phyloP scores from a whole-genome alignment of 1,284 basidiomycete species.

The Puccinia brachypodii region DNA sequence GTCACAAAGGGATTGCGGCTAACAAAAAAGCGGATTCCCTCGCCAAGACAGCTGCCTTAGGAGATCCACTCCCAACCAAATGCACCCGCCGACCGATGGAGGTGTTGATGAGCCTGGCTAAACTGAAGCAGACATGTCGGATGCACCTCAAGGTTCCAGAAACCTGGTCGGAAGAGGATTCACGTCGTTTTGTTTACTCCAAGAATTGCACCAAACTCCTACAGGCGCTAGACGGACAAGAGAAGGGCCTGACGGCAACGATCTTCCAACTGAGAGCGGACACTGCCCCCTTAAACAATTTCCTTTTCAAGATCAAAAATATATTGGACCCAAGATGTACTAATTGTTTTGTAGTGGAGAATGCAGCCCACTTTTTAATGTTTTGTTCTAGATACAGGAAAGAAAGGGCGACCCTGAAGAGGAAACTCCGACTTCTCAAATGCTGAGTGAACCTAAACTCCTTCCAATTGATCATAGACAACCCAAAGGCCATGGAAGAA shows the following conservation, averaged over 20 bases:
- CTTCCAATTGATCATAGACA: not conserved
- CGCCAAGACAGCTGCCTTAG: not conserved
- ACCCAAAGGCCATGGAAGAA: not conserved
- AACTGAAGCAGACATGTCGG: not conserved
- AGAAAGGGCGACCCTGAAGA: not conserved
- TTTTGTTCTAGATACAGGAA: not conserved
- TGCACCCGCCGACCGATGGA: not conserved
- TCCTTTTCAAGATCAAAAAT: too few species aligned
- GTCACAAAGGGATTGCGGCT: not conserved
- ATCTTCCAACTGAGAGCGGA: too few species aligned
- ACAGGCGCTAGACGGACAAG: not conserved
- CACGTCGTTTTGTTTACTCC: not conserved
- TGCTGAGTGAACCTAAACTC: not conserved
- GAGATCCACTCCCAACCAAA: not conserved
- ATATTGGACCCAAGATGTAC: too few species aligned
- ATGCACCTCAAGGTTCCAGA: not conserved
- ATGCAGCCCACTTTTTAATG: not conserved
- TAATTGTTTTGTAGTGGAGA: too few species aligned
- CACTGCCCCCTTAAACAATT: too few species aligned
- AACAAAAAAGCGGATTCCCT: not conserved
- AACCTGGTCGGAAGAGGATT: not conserved
- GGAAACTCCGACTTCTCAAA: not conserved
- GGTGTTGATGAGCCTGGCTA: not conserved
- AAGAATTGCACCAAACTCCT: not conserved
- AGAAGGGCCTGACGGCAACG: too few species aligned